Base-by-base conservation (phyloP, 371 early-diverging fungal genomes). In the Amoeboaphelidium protococcarum region DNA sequence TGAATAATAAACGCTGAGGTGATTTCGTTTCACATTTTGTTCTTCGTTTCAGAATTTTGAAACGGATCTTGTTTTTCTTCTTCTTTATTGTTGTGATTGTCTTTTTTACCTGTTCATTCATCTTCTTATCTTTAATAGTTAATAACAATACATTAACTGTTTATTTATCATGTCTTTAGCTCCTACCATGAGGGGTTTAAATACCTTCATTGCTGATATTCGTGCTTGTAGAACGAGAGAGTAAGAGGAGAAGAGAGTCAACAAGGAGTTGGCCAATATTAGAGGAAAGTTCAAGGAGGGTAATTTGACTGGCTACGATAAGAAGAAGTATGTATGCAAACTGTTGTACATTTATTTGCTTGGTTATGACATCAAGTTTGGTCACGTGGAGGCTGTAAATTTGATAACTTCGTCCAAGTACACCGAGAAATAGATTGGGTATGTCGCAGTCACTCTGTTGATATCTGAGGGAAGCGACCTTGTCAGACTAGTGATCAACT, bases 231-330 rank as follows among this genome's bases (percentile, higher is more conserved):
- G 91, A 41, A 82, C 87, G 40, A 71, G 82, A 42, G 96, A 94
- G 54, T 69, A 82, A 45, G 96, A 95, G 58, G 90, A 90, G 61
- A 86, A 87, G 63, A 68, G 96, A 45, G 82, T 95, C 52, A 94
- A 95, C 67, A 94, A 91, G 58, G 96, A 95, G 65, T 72, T 95
- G 71, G 91, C 92, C 51, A 91, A 95, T 65, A 94, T 94, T 54
- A 72, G 96, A 16, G 66, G 83, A 16, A 92, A 95, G 62, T 95
- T 95, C 65, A 89, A 88, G 72, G 95, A 90, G 53, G 68, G 76
- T 16, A 74, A 58, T 48, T 60, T 95, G 55, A 86, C 76, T 57
- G 94, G 96, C 21, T 94, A 94, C 63, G 84, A 95, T 57, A 85
- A 86, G 68, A 91, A 90, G 60, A 95, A 95, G 55, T 95, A 95